A percentile compares a stretch with the other conserved stretches of the same genome.
These are phyloP conservation scores for Suillus variegatus DNA, from an alignment of 768 basidiomycete species.

Conservation along the genomic window DNA sequence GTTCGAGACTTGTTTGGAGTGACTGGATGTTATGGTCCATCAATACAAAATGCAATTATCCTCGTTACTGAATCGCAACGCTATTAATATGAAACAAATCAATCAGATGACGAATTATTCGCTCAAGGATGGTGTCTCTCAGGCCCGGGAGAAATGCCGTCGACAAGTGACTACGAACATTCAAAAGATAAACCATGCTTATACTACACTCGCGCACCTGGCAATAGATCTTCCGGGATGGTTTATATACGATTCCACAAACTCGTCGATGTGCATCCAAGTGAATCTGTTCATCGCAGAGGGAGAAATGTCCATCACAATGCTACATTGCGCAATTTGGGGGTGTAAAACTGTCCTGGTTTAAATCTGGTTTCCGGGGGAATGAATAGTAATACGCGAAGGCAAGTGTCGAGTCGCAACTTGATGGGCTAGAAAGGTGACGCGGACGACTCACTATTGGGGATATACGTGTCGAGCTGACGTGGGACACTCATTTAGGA, in stretches of 20 bases:
- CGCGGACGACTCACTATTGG: too few species aligned
- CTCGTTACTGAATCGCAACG: neutral
- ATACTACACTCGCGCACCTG: neutral
- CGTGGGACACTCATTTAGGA: too few species aligned
- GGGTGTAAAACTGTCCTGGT: neutral
- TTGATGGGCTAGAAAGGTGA: too few species aligned
- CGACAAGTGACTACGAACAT: neutral
- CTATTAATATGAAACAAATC: neutral
- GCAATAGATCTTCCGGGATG: neutral
- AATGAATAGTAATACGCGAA: neutral
- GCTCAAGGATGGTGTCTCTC: neutral
- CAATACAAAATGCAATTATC: neutral
- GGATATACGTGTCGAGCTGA: too few species aligned
- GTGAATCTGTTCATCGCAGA: neutral
- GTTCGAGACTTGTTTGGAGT: neutral
- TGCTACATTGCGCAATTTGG: too few species aligned
- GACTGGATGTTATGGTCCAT: neutral
- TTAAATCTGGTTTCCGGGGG: neutral
- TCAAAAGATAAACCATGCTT: neutral
- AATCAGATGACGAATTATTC: neutral
- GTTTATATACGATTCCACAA: neutral
- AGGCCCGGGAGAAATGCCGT: neutral
- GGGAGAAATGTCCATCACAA: neutral
- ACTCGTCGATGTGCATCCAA: neutral
- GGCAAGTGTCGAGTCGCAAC: neutral